Evolutionary conservation across 352 stramenopile species (phyloP), one percentile per base, ranked within the genome.

Genomic region (Aphanomyces cochlioides): DNA sequence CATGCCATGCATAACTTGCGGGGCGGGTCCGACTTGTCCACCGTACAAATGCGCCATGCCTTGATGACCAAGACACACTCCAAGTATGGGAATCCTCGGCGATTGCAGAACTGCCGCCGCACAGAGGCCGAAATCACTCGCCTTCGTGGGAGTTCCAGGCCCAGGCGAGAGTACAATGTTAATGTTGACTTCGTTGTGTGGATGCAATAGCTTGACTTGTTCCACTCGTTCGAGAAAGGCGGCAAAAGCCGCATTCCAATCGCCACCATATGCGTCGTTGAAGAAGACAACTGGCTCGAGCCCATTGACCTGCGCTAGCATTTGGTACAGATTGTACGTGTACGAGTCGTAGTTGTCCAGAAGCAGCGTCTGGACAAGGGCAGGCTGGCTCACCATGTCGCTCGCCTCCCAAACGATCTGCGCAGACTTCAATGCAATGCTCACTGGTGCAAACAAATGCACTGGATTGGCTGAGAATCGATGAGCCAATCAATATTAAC

Each of bases 331-430:
- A 83, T 99, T 99, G 84, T 97, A 98, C 54, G 96, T 98, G 79
- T 98, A 99, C 66, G 92, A 98, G 84, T 99, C 96, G 72, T 98
- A 98, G 80, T 99, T 98, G 84, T 99, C 96, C 68, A 99, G 95
- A 10, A 99, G 85, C 50, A 99, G 78, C 60, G 87, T 87, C 12
- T 69, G 72, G 47, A 91, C 83, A 40, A 39, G 41, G 34, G 43
- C 38, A 54, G 15, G 47, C 19, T 66, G 77, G 47, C 73, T 74
- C 17, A 17, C 47, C 15, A 48, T 36, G 5, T 39, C 45, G 47
- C 53, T 54, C 15, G 21, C 47, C 40, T 45, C 38, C 13, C 21
- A 19, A 50, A 40, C 1, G 19, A 10, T n/a, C 28, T 37, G 3
- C 7, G 19, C 28, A 1, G n/a, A 53, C 13, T 19, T 53, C 45